Evolutionary conservation across 2,329 filamentous ascomycete genomes (phyloP).

Genomic region (Byssochlamys sp.): DNA sequence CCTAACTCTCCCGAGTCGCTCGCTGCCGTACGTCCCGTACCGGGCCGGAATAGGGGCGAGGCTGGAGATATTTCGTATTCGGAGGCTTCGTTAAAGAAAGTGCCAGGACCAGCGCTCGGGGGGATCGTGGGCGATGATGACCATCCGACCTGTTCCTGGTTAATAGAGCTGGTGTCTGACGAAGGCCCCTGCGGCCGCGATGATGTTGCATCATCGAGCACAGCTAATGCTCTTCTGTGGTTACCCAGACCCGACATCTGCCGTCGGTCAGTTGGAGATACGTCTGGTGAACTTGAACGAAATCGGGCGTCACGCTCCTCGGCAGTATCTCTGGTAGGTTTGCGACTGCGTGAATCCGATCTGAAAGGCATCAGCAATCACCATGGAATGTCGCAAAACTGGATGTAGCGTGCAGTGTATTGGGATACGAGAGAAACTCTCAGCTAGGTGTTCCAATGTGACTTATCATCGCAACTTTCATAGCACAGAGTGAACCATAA

Average conservation of each 20-base stretch:
- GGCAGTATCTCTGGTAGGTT: conserved; percentile 11
- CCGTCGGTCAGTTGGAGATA: conserved; percentile 30
- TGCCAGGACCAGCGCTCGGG: conserved; percentile 21
- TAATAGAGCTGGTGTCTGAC: conserved; percentile 11
- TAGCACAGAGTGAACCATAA: neutral
- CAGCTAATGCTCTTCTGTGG: conserved; percentile 26
- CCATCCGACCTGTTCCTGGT: conserved; percentile 20
- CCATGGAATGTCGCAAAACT: neutral
- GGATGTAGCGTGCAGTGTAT: neutral
- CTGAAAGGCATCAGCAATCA: neutral
- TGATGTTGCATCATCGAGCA: conserved; percentile 19
- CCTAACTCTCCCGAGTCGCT: conserved; percentile 54
- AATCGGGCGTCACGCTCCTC: conserved; percentile 25
- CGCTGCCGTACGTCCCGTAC: conserved; percentile 42
- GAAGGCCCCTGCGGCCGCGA: conserved; percentile 15
- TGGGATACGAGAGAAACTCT: neutral
- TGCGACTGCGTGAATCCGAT: conserved; percentile 3
- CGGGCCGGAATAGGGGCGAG: conserved; percentile 59
- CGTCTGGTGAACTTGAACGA: conserved; percentile 26
- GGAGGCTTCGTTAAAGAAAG: conserved; percentile 30
- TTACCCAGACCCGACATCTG: conserved; percentile 23
- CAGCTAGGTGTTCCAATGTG: neutral
- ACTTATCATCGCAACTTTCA: neutral
- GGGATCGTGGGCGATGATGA: conserved; percentile 17
- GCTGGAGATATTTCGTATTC: conserved; percentile 46